Evolutionary conservation across 495 filamentous ascomycete species (phyloP).

Genomic region (Hypoxylon trugodes): DNA sequence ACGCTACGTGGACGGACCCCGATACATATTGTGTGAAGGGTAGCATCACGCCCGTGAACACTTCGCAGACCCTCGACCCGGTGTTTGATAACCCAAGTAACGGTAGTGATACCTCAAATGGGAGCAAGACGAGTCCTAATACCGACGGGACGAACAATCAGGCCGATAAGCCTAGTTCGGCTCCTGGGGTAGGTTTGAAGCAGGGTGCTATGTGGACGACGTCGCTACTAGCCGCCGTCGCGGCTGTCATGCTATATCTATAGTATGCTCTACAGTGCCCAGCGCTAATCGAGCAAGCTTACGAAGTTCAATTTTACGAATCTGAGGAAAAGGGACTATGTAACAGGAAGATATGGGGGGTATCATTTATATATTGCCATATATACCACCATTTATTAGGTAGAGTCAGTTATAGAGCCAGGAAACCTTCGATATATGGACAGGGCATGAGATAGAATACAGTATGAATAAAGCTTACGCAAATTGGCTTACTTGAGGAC

Average conservation of each 20-base stretch:
- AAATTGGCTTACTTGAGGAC: no score
- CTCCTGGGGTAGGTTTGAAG: background rate
- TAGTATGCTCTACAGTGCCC: background rate
- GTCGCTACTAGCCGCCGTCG: background rate
- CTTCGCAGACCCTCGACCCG: conserved; percentile 11
- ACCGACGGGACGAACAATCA: conserved; percentile 1
- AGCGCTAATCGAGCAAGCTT: background rate
- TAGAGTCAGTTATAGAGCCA: no score
- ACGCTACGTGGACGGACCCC: conserved; percentile 87
- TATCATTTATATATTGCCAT: no score
- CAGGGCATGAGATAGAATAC: no score
- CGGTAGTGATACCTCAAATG: background rate
- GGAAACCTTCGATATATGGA: no score
- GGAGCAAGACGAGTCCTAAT: background rate
- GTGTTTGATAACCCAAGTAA: conserved; percentile 3
- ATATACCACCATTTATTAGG: no score
- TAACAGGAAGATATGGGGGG: no score
- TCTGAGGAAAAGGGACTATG: no score
- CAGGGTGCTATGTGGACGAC: background rate
- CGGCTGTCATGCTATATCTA: background rate
- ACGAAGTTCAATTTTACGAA: background rate
- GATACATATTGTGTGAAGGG: conserved; percentile 21
- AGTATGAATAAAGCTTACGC: no score
- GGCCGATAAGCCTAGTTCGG: no score
- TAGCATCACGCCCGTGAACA: conserved; percentile 7